Conservation (phyloP, 306 rosid genomes). For the Gynostemma pentaphyllum region DNA sequence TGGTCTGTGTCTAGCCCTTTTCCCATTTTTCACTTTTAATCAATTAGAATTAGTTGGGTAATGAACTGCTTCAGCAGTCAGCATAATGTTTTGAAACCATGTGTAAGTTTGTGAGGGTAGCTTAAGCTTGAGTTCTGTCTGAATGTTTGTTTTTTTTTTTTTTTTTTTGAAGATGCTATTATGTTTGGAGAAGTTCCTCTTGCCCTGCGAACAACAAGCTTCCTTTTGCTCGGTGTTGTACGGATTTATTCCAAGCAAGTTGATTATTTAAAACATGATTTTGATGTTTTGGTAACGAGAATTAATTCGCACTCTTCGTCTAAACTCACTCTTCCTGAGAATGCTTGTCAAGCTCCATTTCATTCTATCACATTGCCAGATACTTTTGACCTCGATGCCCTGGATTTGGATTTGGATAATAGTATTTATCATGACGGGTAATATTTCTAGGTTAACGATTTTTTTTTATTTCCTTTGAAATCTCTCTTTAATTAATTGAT, state of each 20-base stretch:
- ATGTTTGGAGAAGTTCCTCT: constrained; percentile 90
- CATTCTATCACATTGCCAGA: constrained; percentile 58
- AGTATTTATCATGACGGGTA: constrained; percentile 32
- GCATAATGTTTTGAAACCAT: neutral
- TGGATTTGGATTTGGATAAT: constrained; percentile 28
- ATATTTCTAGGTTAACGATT: neutral
- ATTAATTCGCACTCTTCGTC: constrained; percentile 38
- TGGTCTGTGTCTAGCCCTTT: neutral
- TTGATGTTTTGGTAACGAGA: constrained; percentile 24
- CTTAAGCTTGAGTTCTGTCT: neutral
- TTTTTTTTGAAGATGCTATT: constrained; percentile 48
- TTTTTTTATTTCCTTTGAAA: neutral
- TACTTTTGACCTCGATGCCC: constrained; percentile 54
- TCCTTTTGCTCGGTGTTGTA: constrained; percentile 72
- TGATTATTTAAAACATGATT: constrained; percentile 54
- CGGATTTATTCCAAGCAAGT: constrained; percentile 84
- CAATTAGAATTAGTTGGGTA: too few species aligned
- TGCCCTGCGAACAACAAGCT: constrained; percentile 76
- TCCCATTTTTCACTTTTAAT: neutral
- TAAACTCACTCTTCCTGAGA: constrained; percentile 51
- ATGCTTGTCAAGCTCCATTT: constrained; percentile 53
- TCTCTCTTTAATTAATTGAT: neutral
- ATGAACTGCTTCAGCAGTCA: too few species aligned
- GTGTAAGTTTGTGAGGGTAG: neutral
- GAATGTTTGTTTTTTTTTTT: too few species aligned